Conservation (phyloP, 495 filamentous ascomycete species). For the Talaromyces trachyspermus region DNA sequence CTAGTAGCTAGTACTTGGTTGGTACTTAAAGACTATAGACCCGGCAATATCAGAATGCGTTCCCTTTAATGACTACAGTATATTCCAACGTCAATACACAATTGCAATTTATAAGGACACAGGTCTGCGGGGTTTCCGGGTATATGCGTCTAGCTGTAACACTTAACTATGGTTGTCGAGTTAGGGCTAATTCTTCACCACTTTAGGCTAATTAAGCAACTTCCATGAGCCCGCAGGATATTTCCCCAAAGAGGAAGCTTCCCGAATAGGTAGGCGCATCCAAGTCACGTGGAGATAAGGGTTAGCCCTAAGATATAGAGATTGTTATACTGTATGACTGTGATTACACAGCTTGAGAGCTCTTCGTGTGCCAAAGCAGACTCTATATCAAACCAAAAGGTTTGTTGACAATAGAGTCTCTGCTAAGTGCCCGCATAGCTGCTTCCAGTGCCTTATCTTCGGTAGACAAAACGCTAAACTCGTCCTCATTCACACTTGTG, state of each 20-base stretch:
- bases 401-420: neutral
- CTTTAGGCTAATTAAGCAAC: neutral
- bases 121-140: neutral
- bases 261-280: neutral
- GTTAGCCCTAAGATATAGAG: no score
- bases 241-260: neutral
- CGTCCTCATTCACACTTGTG: neutral
- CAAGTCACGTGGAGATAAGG: no score
- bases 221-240: neutral
- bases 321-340: no score
- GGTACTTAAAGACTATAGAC: neutral
- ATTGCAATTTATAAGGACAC: neutral
- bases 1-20: no score
- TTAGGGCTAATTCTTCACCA: neutral
- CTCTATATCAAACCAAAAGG: no score
- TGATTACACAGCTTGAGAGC: no score
- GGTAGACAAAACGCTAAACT: neutral
- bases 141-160: neutral
- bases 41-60: neutral
- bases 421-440: neutral
- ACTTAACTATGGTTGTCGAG: no score
- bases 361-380: no score
- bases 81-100: no score
- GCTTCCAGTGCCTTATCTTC: neutral
- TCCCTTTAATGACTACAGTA: no score